Percentiles rank a stretch among this genome's conserved stretches.
These are phyloP conservation scores for Penicillium expansum DNA, from an alignment of 2,329 filamentous ascomycete genomes.

Conservation along the genomic window DNA sequence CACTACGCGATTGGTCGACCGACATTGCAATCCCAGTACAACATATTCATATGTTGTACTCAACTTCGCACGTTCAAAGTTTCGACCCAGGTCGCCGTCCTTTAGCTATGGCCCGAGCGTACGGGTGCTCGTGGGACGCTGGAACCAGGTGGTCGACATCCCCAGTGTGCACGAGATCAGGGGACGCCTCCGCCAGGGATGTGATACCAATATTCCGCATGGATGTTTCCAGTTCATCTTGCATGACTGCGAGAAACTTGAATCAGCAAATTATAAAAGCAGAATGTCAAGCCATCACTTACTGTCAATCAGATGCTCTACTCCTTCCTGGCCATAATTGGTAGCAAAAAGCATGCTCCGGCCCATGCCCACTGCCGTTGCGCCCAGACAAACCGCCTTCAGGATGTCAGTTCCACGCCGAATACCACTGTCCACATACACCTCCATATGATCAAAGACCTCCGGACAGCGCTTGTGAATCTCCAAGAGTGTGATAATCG, in stretches of 20 bases:
- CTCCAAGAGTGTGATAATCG: conserved; percentile 53
- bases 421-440: conserved; percentile 56
- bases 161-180: conserved; percentile 47
- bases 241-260: conserved; percentile 35
- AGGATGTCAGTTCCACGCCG: conserved; percentile 55
- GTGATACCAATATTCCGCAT: conserved; percentile 51
- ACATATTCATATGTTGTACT: neutral
- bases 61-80: conserved; percentile 22
- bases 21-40: neutral
- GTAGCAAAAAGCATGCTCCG: conserved; percentile 54
- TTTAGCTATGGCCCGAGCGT: conserved; percentile 39
- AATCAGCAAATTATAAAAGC: neutral
- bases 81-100: conserved; percentile 26
- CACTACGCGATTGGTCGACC: neutral
- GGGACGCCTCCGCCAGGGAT: conserved; percentile 43
- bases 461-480: conserved; percentile 52
- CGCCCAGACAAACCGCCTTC: conserved; percentile 54
- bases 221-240: conserved; percentile 49
- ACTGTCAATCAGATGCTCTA: conserved; percentile 57
- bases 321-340: conserved; percentile 55
- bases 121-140: conserved; percentile 40
- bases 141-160: conserved; percentile 54
- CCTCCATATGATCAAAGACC: conserved; percentile 50
- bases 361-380: conserved; percentile 55
- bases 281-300: conserved; percentile 30